phyloP scores from a whole-genome alignment of 2,329 filamentous ascomycete species.

The Cadophora malorum region DNA sequence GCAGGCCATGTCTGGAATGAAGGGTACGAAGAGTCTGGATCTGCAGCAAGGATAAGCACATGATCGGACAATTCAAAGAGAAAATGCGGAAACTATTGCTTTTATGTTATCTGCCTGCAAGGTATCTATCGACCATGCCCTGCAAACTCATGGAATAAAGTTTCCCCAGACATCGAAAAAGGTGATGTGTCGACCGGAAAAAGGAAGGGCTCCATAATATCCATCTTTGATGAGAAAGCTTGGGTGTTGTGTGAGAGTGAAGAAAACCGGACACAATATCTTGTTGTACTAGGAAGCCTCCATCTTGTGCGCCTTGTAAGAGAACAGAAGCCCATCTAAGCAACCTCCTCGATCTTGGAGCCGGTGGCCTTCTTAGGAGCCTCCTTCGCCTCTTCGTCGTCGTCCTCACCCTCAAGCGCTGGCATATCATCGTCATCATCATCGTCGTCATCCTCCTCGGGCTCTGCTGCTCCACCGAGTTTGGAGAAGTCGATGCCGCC shows the following conservation, averaged over 20 bases:
- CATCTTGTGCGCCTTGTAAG: slow-evolving; percentile 29
- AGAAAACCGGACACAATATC: slow-evolving; percentile 6
- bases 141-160: slow-evolving; percentile 18
- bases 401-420: slow-evolving; percentile 71
- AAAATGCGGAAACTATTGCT: slow-evolving; percentile 16
- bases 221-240: slow-evolving; percentile 21
- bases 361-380: slow-evolving; percentile 48
- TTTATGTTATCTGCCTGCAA: slow-evolving; percentile 20
- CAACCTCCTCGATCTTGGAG: slow-evolving; percentile 49
- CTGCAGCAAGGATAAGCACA: not conserved
- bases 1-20: not conserved
- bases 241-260: slow-evolving; percentile 28
- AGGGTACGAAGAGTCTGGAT: not conserved
- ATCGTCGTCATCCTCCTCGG: slow-evolving; percentile 49
- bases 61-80: not conserved
- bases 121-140: not conserved
- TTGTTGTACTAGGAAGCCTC: slow-evolving; percentile 28
- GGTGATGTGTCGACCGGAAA: slow-evolving; percentile 14
- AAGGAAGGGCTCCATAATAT: slow-evolving; percentile 22
- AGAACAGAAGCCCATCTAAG: slow-evolving; percentile 34
- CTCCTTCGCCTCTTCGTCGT: slow-evolving; percentile 53
- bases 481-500: slow-evolving; percentile 94
- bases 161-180: not conserved
- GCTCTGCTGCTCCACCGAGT: slow-evolving; percentile 63
- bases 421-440: slow-evolving; percentile 86